Evolutionary conservation across 2,329 filamentous ascomycete species (phyloP).

Genomic region (Amphichorda felina): DNA sequence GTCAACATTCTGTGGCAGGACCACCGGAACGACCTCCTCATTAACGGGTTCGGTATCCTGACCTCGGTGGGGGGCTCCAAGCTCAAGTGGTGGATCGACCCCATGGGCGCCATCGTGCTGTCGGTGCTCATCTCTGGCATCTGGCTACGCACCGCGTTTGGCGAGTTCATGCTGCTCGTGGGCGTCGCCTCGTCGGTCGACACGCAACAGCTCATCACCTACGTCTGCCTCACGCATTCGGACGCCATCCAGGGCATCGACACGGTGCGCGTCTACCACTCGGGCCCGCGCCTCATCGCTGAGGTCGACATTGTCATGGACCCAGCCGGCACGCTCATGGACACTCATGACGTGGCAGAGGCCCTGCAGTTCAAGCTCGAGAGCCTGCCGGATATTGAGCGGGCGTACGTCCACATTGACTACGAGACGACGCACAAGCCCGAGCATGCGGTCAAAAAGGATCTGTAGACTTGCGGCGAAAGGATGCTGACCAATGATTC

Average conservation of each 20-base stretch:
- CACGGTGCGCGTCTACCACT: slow-evolving; percentile 89
- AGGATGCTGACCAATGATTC: too few species aligned
- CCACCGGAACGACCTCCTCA: slow-evolving; percentile 91
- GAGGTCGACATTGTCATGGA: slow-evolving; percentile 97
- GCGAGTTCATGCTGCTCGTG: slow-evolving; percentile 83
- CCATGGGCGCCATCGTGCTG: slow-evolving; percentile 76
- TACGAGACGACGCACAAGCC: slow-evolving; percentile 95
- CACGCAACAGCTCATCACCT: slow-evolving; percentile 88
- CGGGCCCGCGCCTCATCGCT: slow-evolving; percentile 76
- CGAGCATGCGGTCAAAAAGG: slow-evolving; percentile 59
- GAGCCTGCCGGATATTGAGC: slow-evolving; percentile 79
- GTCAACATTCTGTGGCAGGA: slow-evolving; percentile 92
- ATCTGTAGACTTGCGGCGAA: slow-evolving; percentile 27
- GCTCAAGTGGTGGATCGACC: slow-evolving; percentile 89
- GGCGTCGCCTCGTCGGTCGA: slow-evolving; percentile 78
- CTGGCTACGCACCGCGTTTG: slow-evolving; percentile 78
- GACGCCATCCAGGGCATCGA: slow-evolving; percentile 75
- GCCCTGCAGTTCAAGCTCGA: slow-evolving; percentile 91
- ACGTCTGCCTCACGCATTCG: slow-evolving; percentile 81
- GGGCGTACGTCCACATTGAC: slow-evolving; percentile 94
- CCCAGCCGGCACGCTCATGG: slow-evolving; percentile 54
- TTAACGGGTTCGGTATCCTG: slow-evolving; percentile 87
- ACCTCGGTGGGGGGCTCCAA: slow-evolving; percentile 87
- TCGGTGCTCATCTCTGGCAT: slow-evolving; percentile 66
- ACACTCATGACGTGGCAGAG: slow-evolving; percentile 88